These are phyloP conservation scores for Berberis thunbergii DNA, from an alignment of 164 flowering plant genomes.

Conservation along the genomic window DNA sequence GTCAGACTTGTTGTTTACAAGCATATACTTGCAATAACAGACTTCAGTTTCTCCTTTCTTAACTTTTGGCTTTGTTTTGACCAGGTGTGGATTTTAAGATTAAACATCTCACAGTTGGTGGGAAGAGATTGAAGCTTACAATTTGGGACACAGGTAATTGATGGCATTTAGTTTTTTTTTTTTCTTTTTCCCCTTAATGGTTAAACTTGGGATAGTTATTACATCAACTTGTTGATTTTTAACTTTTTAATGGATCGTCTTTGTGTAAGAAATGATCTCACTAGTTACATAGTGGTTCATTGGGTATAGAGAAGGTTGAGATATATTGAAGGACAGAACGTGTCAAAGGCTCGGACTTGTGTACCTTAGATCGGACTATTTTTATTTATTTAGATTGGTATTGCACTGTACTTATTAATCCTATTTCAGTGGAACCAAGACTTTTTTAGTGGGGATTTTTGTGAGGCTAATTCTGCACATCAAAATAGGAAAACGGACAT, in stretches of 20 bases:
- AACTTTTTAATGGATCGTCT: no score
- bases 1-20: no score
- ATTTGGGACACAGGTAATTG: constrained; percentile 91
- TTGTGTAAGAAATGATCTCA: no score
- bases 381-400: background rate
- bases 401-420: background rate
- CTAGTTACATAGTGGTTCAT: no score
- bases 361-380: background rate
- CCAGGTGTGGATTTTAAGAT: constrained; percentile 92
- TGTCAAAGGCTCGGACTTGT: no score
- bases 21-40: background rate
- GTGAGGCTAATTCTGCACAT: no score
- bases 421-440: background rate
- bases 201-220: no score
- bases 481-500: no score
- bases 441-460: no score
- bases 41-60: background rate
- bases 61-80: background rate
- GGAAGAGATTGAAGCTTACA: constrained; percentile 77
- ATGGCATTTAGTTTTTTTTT: background rate
- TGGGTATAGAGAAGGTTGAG: no score
- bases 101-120: constrained; percentile 66
- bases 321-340: no score
- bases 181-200: background rate
- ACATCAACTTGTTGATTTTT: no score